Conservation (phyloP, 805 yeast genomes). For the Kodamaea restingae region DNA sequence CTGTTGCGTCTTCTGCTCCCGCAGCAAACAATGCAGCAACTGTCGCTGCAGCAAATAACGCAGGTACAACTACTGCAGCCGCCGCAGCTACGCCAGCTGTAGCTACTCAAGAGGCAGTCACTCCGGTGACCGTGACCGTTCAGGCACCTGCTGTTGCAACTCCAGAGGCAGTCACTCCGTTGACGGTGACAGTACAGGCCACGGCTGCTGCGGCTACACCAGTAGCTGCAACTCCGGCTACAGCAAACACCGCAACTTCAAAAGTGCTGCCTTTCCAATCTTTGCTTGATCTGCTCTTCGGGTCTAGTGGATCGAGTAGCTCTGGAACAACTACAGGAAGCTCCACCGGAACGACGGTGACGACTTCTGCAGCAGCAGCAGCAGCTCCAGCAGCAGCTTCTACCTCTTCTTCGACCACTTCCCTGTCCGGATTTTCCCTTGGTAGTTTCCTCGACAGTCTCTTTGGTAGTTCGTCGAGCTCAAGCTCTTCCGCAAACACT, state of each 20-base stretch:
- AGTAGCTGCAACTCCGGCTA: conserved; percentile 19
- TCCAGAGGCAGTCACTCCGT: too few species aligned
- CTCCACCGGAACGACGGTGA: too few species aligned
- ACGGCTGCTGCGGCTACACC: conserved; percentile 18
- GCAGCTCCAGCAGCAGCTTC: conserved; percentile 14
- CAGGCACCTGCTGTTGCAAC: too few species aligned
- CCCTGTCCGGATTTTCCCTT: conserved; percentile 1
- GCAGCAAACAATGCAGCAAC: conserved; percentile 22
- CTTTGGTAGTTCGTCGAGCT: conserved; percentile 1
- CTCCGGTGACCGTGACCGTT: too few species aligned
- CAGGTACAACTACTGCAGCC: conserved; percentile 22
- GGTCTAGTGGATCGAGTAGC: neutral
- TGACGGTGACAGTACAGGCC: neutral
- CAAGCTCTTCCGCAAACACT: conserved; percentile 1
- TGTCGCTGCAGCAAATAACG: too few species aligned
- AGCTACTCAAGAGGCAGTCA: neutral
- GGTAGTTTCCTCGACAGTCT: conserved; percentile 1
- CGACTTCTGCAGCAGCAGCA: conserved; percentile 6
- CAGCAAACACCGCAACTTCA: conserved; percentile 13
- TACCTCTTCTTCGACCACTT: neutral
- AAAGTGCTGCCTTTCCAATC: conserved; percentile 7
- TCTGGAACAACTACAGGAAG: too few species aligned
- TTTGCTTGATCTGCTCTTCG: conserved; percentile 12
- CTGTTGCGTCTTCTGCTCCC: conserved; percentile 16
- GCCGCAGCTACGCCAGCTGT: neutral